Conservation (phyloP, 768 basidiomycete genomes). For the Lactifluus rugatus region DNA sequence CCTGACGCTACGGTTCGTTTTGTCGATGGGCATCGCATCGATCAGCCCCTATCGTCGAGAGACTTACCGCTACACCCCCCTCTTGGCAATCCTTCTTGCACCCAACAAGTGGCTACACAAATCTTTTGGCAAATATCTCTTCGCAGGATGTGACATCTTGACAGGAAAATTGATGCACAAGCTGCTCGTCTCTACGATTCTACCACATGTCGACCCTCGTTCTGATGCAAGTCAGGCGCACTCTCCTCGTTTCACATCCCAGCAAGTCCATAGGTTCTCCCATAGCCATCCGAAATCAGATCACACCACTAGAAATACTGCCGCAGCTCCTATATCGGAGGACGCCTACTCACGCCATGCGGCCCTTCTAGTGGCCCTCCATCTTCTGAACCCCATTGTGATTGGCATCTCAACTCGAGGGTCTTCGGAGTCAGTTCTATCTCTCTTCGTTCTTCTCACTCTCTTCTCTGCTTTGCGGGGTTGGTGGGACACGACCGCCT, state of each 20-base stretch:
- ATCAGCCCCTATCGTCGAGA: slow-evolving; percentile 79
- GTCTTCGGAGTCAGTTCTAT: slow-evolving; percentile 85
- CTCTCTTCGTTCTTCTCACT: slow-evolving; percentile 64
- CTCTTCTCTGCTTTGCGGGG: slow-evolving; percentile 49
- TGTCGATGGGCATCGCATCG: neutral
- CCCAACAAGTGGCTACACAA: slow-evolving; percentile 77
- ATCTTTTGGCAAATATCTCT: slow-evolving; percentile 86
- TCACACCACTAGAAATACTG: neutral
- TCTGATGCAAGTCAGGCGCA: neutral
- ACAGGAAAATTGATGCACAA: slow-evolving; percentile 65
- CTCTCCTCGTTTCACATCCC: neutral
- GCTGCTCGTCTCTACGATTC: slow-evolving; percentile 43
- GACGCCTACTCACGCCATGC: slow-evolving; percentile 26
- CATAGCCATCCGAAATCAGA: neutral
- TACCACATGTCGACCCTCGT: no score
- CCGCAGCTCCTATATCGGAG: slow-evolving; percentile 2
- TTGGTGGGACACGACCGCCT: slow-evolving; percentile 56
- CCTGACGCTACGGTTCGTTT: slow-evolving; percentile 1
- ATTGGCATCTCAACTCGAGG: slow-evolving; percentile 96
- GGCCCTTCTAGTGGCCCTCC: slow-evolving; percentile 51
- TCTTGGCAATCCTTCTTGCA: slow-evolving; percentile 72
- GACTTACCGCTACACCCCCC: slow-evolving; percentile 94
- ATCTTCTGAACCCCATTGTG: slow-evolving; percentile 90
- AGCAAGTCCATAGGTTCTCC: neutral
- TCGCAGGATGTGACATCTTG: slow-evolving; percentile 73